Conservation (phyloP, 768 basidiomycete genomes). For the Russula vinacea region DNA sequence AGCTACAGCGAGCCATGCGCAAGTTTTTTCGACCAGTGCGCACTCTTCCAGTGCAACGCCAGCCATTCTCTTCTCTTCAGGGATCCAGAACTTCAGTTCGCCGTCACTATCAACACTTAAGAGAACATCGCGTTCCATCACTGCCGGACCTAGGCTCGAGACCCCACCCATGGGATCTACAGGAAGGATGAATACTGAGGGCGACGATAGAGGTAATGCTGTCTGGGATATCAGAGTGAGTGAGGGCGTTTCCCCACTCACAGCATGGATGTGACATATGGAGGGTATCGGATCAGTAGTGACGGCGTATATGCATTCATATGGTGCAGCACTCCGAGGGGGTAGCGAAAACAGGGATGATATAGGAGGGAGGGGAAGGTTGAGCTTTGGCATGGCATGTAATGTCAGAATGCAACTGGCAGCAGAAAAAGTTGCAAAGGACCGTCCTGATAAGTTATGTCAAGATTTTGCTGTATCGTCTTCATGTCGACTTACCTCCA, state of each 20-base stretch:
- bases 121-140: conserved; percentile 62
- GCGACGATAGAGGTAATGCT: conserved; percentile 49
- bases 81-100: conserved; percentile 84
- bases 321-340: conserved; percentile 34
- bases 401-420: conserved; percentile 49
- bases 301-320: conserved; percentile 64
- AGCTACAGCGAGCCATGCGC: conserved; percentile 77
- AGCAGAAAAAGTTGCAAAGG: conserved; percentile 57
- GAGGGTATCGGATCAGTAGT: conserved; percentile 49
- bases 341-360: conserved; percentile 66
- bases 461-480: not conserved
- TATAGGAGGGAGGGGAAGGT: conserved; percentile 49
- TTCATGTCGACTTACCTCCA: conserved; percentile 45
- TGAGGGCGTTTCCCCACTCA: conserved; percentile 37
- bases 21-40: conserved; percentile 66
- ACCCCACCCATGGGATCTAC: conserved; percentile 91
- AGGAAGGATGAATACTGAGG: conserved; percentile 53
- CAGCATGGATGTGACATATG: conserved; percentile 55
- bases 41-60: conserved; percentile 72
- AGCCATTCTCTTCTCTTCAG: conserved; percentile 38
- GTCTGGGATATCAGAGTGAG: conserved; percentile 50
- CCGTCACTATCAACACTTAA: conserved; percentile 75
- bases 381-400: conserved; percentile 46
- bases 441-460: conserved; percentile 42
- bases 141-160: conserved; percentile 22